Conservation (phyloP, 2,329 filamentous ascomycete genomes). For the Fusarium avenaceum region DNA sequence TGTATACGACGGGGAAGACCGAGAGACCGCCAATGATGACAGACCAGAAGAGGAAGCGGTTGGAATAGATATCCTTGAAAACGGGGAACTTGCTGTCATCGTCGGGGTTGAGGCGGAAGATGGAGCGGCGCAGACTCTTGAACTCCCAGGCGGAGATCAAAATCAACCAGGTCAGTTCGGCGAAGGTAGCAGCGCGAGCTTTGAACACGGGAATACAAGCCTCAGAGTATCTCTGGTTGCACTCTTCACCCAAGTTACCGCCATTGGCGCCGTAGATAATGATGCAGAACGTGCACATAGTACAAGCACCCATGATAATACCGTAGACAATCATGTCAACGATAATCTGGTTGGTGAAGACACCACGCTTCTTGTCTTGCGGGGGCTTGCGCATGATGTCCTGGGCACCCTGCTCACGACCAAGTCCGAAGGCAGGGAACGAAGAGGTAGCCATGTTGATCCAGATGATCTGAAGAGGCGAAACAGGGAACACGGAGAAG, state of each 20-base stretch:
- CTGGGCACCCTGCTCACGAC: slow-evolving; percentile 79
- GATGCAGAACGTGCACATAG: slow-evolving; percentile 75
- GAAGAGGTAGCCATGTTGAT: slow-evolving; percentile 94
- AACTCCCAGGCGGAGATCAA: slow-evolving; percentile 84
- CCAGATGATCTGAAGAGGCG: slow-evolving; percentile 90
- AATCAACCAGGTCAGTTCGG: slow-evolving; percentile 79
- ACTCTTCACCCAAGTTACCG: slow-evolving; percentile 70
- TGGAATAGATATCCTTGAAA: slow-evolving; percentile 75
- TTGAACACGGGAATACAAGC: slow-evolving; percentile 73
- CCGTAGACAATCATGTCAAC: slow-evolving; percentile 86
- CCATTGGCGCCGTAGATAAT: slow-evolving; percentile 69
- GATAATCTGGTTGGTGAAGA: slow-evolving; percentile 84
- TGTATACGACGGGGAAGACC: slow-evolving; percentile 78
- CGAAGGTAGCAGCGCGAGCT: slow-evolving; percentile 79
- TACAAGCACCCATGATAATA: slow-evolving; percentile 79
- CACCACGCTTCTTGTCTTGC: slow-evolving; percentile 74
- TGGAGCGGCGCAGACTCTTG: slow-evolving; percentile 77
- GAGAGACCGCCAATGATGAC: slow-evolving; percentile 71
- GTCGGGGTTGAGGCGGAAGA: slow-evolving; percentile 75
- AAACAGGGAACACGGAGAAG: slow-evolving; percentile 86
- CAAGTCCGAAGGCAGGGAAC: slow-evolving; percentile 88
- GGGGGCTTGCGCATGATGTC: slow-evolving; percentile 87
- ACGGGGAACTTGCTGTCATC: slow-evolving; percentile 65
- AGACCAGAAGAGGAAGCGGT: slow-evolving; percentile 78
- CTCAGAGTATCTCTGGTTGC: slow-evolving; percentile 71